phyloP scores from a whole-genome alignment of 2,329 filamentous ascomycete genomes.

The Ceratocystis ficicola region DNA sequence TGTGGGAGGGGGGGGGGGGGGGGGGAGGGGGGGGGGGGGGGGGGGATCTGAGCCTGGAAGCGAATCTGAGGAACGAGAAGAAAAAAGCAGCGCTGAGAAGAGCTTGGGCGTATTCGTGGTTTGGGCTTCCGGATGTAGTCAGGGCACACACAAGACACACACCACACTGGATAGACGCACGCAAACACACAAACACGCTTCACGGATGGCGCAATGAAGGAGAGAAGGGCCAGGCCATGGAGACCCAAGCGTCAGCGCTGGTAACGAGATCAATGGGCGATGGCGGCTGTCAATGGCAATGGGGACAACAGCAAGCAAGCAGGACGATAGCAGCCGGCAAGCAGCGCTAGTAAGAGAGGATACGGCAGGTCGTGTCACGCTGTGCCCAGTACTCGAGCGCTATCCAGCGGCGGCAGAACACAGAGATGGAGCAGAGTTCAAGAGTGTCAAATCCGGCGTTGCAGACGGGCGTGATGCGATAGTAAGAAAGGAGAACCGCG shows the following conservation, averaged over 20 bases:
- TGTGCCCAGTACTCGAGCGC: no score
- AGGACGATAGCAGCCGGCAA: no score
- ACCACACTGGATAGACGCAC: background rate
- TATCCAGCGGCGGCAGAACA: no score
- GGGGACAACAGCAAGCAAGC: no score
- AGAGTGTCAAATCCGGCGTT: no score
- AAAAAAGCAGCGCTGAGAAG: background rate
- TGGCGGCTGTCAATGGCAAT: no score
- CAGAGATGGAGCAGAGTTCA: no score
- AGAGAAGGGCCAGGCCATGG: background rate
- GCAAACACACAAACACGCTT: background rate
- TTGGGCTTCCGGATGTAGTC: background rate
- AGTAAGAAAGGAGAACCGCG: background rate
- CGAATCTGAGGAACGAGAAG: background rate
- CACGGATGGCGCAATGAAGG: background rate
- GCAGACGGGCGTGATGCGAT: background rate
- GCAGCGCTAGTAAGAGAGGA: no score
- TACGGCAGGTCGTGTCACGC: no score
- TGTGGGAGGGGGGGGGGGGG: no score
- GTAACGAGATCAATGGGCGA: background rate
- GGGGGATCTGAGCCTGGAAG: background rate
- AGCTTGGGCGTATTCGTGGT: conserved; percentile 7
- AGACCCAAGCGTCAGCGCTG: background rate
- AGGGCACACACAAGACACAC: background rate
- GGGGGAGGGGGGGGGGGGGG: no score